Evolutionary conservation across 2,329 filamentous ascomycete genomes (phyloP).

Genomic region (Sporothrix pseudoabietina): DNA sequence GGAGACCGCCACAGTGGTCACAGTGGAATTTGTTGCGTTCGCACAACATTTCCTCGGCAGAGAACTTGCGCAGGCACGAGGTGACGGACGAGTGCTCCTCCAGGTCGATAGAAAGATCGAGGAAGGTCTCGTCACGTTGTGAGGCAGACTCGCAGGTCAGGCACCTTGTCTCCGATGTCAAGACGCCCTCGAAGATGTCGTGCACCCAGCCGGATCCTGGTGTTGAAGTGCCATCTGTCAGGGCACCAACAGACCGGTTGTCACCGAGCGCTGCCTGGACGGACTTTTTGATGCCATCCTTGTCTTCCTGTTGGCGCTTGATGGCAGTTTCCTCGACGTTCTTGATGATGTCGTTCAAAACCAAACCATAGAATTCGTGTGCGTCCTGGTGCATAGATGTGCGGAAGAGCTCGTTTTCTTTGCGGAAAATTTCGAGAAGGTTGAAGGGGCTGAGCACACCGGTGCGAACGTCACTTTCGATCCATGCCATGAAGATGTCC

Average conservation of each 20-base stretch:
- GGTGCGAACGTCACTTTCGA: conserved; percentile 76
- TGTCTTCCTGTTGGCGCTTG: conserved; percentile 52
- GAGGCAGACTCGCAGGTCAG: conserved; percentile 95
- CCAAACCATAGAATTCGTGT: conserved; percentile 91
- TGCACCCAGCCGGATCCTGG: conserved; percentile 87
- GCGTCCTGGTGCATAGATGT: conserved; percentile 98
- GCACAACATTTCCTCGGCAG: conserved; percentile 96
- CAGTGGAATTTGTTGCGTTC: conserved; percentile 99
- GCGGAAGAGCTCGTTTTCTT: conserved; percentile 96
- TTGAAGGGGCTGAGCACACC: conserved; percentile 90
- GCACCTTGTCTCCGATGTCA: conserved; percentile 96
- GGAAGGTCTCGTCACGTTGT: conserved; percentile 90
- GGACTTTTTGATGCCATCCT: conserved; percentile 54
- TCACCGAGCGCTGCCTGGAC: conserved; percentile 49
- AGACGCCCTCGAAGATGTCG: conserved; percentile 90
- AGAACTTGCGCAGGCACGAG: conserved; percentile 92
- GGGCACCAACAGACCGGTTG: neutral
- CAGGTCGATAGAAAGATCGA: conserved; percentile 93
- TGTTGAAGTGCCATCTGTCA: conserved; percentile 51
- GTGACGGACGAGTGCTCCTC: conserved; percentile 96
- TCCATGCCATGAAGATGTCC: conserved; percentile 91
- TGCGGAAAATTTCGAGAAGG: conserved; percentile 89
- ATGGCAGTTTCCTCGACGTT: conserved; percentile 88
- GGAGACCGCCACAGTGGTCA: conserved; percentile 91
- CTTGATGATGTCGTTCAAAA: conserved; percentile 93